Percentiles rank a stretch among this genome's conserved stretches.
Conservation (phyloP, 352 stramenopile genomes). For the Phytophthora tentaculata region DNA sequence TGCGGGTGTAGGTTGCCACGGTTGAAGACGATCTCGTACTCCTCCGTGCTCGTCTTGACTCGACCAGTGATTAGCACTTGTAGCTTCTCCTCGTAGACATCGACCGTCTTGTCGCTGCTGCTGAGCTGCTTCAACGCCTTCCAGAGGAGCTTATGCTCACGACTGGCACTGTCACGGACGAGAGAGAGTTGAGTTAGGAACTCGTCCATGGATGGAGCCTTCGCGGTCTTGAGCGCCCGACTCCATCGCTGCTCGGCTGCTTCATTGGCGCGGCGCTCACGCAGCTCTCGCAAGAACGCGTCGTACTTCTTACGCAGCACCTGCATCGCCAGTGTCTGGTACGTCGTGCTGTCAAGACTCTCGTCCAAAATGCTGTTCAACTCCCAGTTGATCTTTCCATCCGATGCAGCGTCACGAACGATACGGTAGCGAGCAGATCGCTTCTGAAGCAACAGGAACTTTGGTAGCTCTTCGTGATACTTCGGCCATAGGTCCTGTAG, state of each 20-base stretch:
- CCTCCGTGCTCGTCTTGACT: slow-evolving; percentile 10
- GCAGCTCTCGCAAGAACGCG: slow-evolving; percentile 48
- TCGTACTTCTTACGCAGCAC: slow-evolving; percentile 63
- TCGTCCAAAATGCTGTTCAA: slow-evolving; percentile 34
- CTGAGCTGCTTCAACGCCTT: slow-evolving; percentile 48
- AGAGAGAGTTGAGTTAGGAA: slow-evolving; percentile 36
- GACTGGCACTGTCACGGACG: slow-evolving; percentile 34
- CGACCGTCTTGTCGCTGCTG: slow-evolving; percentile 26
- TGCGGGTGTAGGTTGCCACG: slow-evolving; percentile 65
- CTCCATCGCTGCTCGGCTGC: slow-evolving; percentile 49
- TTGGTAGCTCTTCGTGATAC: slow-evolving; percentile 49
- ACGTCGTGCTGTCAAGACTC: slow-evolving; percentile 31
- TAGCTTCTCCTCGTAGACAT: slow-evolving; percentile 59
- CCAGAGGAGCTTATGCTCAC: slow-evolving; percentile 59
- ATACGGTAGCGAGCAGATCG: slow-evolving; percentile 57
- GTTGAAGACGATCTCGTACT: slow-evolving; percentile 62
- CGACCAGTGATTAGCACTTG: slow-evolving; percentile 58
- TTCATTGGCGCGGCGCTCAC: slow-evolving; percentile 45
- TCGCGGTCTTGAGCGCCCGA: slow-evolving; percentile 37
- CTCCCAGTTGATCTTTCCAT: slow-evolving; percentile 42
- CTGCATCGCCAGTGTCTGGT: slow-evolving; percentile 44
- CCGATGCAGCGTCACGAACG: slow-evolving; percentile 20
- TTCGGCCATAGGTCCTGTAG: slow-evolving; percentile 59
- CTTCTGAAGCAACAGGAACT: slow-evolving; percentile 67
- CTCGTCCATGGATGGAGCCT: slow-evolving; percentile 31